Conservation (phyloP, 257 asterid species). For the Ilex aquifolium region DNA sequence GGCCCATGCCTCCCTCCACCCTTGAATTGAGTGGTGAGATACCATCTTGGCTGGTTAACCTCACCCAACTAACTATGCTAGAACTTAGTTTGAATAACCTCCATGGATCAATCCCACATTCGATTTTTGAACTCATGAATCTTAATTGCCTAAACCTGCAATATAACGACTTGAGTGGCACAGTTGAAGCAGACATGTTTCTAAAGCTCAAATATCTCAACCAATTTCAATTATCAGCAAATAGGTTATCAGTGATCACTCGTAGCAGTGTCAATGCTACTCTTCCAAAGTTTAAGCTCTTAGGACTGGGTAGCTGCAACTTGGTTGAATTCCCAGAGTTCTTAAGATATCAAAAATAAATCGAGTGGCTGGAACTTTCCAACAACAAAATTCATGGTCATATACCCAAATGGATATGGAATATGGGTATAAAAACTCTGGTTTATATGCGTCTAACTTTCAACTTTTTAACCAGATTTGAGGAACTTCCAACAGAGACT, state of each 20-base stretch:
- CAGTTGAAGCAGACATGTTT: not conserved
- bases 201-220: not conserved
- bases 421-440: not conserved
- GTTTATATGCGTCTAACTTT: not conserved
- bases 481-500: not conserved
- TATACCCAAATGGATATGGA: not conserved
- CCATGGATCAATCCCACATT: not conserved
- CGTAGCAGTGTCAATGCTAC: not conserved
- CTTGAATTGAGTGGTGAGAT: not conserved
- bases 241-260: not conserved
- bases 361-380: not conserved
- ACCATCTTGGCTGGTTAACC: not conserved
- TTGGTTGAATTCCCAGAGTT: not conserved
- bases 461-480: not conserved
- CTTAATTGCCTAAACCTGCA: not conserved
- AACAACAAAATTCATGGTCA: no score
- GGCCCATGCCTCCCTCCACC: no score
- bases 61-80: not conserved
- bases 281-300: not conserved
- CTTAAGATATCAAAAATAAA: not conserved
- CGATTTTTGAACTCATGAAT: not conserved
- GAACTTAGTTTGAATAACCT: not conserved
- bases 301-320: not conserved
- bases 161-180: not conserved
- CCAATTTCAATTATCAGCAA: not conserved